A percentile compares a stretch with the other conserved stretches of the same genome.
phyloP scores from a whole-genome alignment of 2,329 filamentous ascomycete species.

The Aureobasidium namibiae region DNA sequence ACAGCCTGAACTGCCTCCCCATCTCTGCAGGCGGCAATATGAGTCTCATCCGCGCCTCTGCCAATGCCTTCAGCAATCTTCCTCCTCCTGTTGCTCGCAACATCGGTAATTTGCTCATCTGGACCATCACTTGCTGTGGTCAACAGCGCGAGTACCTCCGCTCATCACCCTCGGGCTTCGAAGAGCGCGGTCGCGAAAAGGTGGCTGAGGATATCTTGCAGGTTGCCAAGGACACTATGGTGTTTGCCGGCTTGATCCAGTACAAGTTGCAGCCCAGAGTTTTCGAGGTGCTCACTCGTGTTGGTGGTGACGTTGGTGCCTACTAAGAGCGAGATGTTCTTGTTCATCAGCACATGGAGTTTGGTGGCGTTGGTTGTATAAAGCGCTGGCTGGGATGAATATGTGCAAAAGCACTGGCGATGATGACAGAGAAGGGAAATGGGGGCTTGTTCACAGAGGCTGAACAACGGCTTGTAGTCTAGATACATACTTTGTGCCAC shows the following conservation, averaged over 20 bases:
- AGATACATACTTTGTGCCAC: neutral
- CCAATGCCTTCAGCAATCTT: conserved; percentile 70
- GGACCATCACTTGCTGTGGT: conserved; percentile 83
- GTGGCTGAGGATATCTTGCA: conserved; percentile 66
- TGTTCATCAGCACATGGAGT: neutral
- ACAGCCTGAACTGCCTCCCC: conserved; percentile 61
- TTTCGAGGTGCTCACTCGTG: conserved; percentile 79
- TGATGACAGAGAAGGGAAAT: neutral
- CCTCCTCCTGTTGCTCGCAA: conserved; percentile 78
- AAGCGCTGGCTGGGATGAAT: neutral
- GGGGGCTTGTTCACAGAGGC: neutral
- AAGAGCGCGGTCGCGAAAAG: conserved; percentile 21
- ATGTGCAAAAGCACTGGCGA: neutral
- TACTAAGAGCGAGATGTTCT: conserved; percentile 19
- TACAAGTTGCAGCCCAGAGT: conserved; percentile 82
- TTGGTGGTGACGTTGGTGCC: conserved; percentile 24
- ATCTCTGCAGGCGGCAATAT: conserved; percentile 68
- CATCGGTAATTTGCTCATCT: conserved; percentile 84
- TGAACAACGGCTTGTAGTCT: neutral
- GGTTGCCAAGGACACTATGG: conserved; percentile 82
- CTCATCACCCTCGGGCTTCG: conserved; percentile 9
- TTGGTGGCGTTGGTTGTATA: neutral
- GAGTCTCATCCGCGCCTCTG: conserved; percentile 67
- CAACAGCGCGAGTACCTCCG: conserved; percentile 63
- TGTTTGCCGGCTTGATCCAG: conserved; percentile 85